These are phyloP conservation scores for Zalerion maritima DNA, from an alignment of 495 filamentous ascomycete species.

Conservation along the genomic window DNA sequence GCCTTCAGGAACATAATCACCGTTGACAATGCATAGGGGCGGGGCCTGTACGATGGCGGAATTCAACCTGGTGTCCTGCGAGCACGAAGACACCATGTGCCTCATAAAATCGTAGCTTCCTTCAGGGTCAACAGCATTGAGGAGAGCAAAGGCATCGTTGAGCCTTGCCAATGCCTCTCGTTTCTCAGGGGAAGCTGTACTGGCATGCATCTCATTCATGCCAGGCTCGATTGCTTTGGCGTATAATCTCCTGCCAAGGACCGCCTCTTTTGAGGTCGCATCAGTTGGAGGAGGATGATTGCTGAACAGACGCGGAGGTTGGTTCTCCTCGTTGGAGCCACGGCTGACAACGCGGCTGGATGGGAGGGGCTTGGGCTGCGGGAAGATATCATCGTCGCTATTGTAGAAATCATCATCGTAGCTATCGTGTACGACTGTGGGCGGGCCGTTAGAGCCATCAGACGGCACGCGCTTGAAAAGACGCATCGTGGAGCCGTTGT, in stretches of 20 bases:
- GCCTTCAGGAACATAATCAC: conserved; percentile 6
- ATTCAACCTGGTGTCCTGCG: conserved; percentile 27
- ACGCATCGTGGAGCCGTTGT: conserved; percentile 73
- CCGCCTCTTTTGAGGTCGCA: conserved; percentile 58
- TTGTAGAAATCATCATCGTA: neutral
- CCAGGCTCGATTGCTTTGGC: conserved; percentile 62
- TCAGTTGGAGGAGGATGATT: conserved; percentile 30
- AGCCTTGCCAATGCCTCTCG: conserved; percentile 67
- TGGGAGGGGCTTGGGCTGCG: no score
- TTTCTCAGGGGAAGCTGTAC: conserved; percentile 58
- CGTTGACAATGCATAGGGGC: conserved; percentile 2
- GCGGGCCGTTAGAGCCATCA: conserved; percentile 40
- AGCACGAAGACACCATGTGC: conserved; percentile 37
- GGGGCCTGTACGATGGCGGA: conserved; percentile 18
- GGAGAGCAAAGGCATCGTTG: conserved; percentile 66
- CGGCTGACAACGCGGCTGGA: no score
- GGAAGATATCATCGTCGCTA: conserved; percentile 4
- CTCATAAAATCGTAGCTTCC: conserved; percentile 74
- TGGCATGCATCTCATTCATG: conserved; percentile 69
- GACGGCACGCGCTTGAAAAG: conserved; percentile 77
- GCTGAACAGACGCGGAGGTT: no score
- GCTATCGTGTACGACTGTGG: conserved; percentile 8
- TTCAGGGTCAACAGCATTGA: conserved; percentile 83
- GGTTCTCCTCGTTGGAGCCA: no score
- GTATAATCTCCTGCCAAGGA: conserved; percentile 66